Base-by-base conservation (phyloP, 495 filamentous ascomycete species). In the Amphirosellinia nigrospora region DNA sequence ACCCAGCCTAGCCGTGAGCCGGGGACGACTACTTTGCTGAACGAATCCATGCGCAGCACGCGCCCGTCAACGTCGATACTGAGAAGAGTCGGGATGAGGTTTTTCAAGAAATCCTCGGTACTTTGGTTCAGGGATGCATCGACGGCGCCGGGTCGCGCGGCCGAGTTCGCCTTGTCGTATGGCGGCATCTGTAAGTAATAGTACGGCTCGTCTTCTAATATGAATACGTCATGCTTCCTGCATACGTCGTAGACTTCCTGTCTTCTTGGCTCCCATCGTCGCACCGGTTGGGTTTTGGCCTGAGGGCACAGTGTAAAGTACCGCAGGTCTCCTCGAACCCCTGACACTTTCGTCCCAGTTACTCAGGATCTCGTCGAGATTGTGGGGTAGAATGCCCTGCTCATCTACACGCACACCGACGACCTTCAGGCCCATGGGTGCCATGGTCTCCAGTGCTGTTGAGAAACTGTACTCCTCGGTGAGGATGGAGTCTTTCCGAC, bases 121-220 rank as follows among this genome's bases (percentile, higher is more conserved):
- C 65, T 73, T 2, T 69, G 60, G 0, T 63, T 65, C 3, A 59
- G 36, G 8, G 65, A 50, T 0, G 60, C 38, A 4, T 19, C 38
- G 1, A 77, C 71, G 26, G 77, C 70, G 48, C 39, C 75, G 53
- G 71, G 63, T 62, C 85, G 79, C 30, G 88, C 68, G 39, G 60
- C 48, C 10, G 68, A 70, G 16, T 64, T 64, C 21, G 36, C 10
- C 38, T 56, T 56, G 68, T 64, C 60, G 80, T 94, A 96, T 1
- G 93, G 89, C 77, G 93, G 89, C 94, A 99, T 97, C 82, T 99
- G 96, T 61, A 99, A 85, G 83, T 95, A 99, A 79, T 93, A 92
- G 81, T 97, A 97, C n/a, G 95, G 95, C 77, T 98, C 95, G 78
- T 98, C 95, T 81, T 98, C 95, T 70, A 98, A 75, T 78, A 98